Base-by-base conservation (phyloP, 106 monocot genomes). In the Ottelia alismoides region DNA sequence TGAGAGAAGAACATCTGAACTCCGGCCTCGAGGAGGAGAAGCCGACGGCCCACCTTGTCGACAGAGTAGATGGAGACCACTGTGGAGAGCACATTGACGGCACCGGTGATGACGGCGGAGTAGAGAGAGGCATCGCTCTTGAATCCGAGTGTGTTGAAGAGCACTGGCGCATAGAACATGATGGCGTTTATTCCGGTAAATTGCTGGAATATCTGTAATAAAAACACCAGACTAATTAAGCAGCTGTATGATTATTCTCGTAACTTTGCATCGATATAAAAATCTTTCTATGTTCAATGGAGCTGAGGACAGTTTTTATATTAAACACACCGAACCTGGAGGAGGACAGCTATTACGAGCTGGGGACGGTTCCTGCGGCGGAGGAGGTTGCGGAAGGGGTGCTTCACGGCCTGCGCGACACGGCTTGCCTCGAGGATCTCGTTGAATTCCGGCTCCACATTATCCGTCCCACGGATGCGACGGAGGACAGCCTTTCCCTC, bases 111-210 rank as follows among this genome's bases (percentile, higher is more conserved):
- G 6, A 74, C 79, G 17, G 79, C 74, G 0, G 79, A 79, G 74
- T 79, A 79, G 30, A 79, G 57, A 19, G 74, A 66, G 9, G 70
- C 74, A n/a, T 79, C 74, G 32, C 56, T 79, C 51, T 74, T 57
- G 65, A 74, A 79, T 0, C 79, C 79, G 11, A 79, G 72, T n/a
- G 78, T 72, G 62, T 54, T 78, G 78, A 78, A 78, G 57, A 78
- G 72, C 25, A 78, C 78, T 5, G 78, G 72, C 4, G 72, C 78
- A 62, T 78, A 78, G 78, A 73, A 78, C 64, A 73, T 59, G 78
- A 72, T 68, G 11, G 66, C 68, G 53, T 70, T 76, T 49, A 76
- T 76, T n/a, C n/a, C n/a, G n/a, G n/a, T n/a, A n/a, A n/a, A n/a
- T n/a, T n/a, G n/a, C n/a, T n/a, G n/a, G n/a, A n/a, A n/a, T n/a